Evolutionary conservation across 306 rosid genomes (phyloP).

Genomic region (Prinsepia uniflora): DNA sequence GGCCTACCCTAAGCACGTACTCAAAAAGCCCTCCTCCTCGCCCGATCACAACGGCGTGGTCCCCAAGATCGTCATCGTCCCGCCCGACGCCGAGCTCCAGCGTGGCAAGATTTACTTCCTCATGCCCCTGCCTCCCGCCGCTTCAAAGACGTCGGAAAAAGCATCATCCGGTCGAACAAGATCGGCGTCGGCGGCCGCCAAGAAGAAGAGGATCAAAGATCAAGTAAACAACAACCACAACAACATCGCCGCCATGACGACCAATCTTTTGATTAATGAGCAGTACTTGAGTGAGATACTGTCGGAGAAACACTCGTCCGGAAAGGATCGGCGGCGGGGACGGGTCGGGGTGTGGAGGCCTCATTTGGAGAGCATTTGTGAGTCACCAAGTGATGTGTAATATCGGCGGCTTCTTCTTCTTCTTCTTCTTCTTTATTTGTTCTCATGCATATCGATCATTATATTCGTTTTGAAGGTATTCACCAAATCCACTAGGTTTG

Average conservation of each 20-base stretch:
- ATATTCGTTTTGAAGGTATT: background rate
- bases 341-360: constrained; percentile 95
- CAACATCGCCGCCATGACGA: constrained; percentile 33
- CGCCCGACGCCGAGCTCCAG: constrained; percentile 85
- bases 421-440: background rate
- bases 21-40: constrained; percentile 75
- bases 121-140: constrained; percentile 51
- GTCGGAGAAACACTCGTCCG: constrained; percentile 74
- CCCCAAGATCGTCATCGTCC: constrained; percentile 77
- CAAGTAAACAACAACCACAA: background rate
- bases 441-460: too few relatives aligned
- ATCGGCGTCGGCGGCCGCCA: constrained; percentile 25
- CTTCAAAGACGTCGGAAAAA: constrained; percentile 28
- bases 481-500: background rate
- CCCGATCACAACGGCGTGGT: constrained; percentile 43
- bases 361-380: constrained; percentile 79
- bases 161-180: constrained; percentile 3
- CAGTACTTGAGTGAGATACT: constrained; percentile 73
- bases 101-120: constrained; percentile 99
- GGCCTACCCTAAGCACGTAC: constrained; percentile 78
- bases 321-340: constrained; percentile 72
- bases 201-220: constrained; percentile 36
- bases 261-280: constrained; percentile 53
- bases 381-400: constrained; percentile 53
- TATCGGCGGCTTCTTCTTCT: background rate